A percentile compares a stretch with the other conserved stretches of the same genome.
phyloP scores from a whole-genome alignment of 495 filamentous ascomycete species.

The Chaetomium tenue region DNA sequence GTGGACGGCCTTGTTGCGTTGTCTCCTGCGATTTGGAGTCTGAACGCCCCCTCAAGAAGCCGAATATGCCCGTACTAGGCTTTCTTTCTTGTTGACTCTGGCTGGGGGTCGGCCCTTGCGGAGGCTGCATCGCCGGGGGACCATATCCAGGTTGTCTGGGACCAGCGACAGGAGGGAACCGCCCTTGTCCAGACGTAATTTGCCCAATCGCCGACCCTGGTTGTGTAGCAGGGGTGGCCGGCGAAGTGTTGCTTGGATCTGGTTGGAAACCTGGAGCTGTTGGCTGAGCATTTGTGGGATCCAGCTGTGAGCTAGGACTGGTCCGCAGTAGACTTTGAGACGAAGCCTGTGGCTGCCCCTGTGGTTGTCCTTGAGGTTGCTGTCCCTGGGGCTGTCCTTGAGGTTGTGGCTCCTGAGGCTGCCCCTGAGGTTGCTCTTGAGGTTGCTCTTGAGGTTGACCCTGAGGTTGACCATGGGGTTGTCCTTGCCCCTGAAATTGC shows the following conservation, averaged over 20 bases:
- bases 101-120: constrained; percentile 15
- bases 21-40: constrained; percentile 18
- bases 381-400: constrained; percentile 3
- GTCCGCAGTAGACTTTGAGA: constrained; percentile 4
- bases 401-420: too few relatives aligned
- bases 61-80: constrained; percentile 31
- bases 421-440: too few relatives aligned
- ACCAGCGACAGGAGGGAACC: constrained; percentile 10
- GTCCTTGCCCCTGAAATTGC: not conserved
- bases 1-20: constrained; percentile 9
- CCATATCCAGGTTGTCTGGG: constrained; percentile 20
- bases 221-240: constrained; percentile 3
- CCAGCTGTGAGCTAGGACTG: constrained; percentile 5
- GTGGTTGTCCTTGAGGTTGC: constrained; percentile 2
- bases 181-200: not conserved
- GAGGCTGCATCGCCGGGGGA: constrained; percentile 10
- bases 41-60: constrained; percentile 29
- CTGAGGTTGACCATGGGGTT: constrained; percentile 2
- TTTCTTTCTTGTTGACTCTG: constrained; percentile 23
- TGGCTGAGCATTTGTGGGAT: constrained; percentile 1
- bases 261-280: not conserved
- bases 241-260: not conserved
- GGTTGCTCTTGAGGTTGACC: too few relatives aligned
- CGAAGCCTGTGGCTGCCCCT: too few relatives aligned
- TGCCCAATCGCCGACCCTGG: constrained; percentile 2